These are phyloP conservation scores for Coprinopsis marcescibilis DNA, from an alignment of 768 basidiomycete genomes.

Conservation along the genomic window DNA sequence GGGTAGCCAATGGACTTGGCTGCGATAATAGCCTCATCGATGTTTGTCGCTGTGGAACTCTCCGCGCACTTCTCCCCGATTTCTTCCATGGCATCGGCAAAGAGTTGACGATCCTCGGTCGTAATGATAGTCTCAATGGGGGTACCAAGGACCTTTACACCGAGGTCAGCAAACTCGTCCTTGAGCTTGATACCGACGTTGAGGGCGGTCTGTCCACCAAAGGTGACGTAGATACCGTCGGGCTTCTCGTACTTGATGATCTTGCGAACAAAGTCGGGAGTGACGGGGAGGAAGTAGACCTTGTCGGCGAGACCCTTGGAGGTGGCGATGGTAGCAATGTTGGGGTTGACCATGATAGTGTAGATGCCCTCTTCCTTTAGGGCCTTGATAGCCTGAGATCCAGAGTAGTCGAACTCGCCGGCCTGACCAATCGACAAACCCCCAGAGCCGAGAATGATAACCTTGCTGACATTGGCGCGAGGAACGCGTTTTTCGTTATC, in stretches of 20 bases:
- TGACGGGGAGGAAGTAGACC: constrained; percentile 98
- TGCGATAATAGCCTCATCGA: constrained; percentile 77
- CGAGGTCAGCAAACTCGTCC: constrained; percentile 88
- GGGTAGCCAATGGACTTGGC: constrained; percentile 87
- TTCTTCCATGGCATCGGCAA: constrained; percentile 89
- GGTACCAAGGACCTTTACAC: constrained; percentile 91
- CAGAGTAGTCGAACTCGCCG: constrained; percentile 99
- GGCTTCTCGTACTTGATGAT: constrained; percentile 99
- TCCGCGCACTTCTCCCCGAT: constrained; percentile 95
- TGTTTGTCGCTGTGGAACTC: constrained; percentile 80
- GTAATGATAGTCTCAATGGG: constrained; percentile 96
- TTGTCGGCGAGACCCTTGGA: constrained; percentile 98
- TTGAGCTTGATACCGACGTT: constrained; percentile 97
- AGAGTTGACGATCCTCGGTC: constrained; percentile 94
- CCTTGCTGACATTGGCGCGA: constrained; percentile 79
- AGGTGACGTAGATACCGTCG: constrained; percentile 98
- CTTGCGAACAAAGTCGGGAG: constrained; percentile 95
- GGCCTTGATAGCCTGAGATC: constrained; percentile 98
- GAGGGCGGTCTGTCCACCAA: constrained; percentile 96
- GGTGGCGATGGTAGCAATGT: constrained; percentile 98
- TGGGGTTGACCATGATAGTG: constrained; percentile 97
- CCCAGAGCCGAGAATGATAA: constrained; percentile 94
- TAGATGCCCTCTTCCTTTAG: constrained; percentile 99
- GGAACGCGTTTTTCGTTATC: constrained; percentile 75
- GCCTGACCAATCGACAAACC: constrained; percentile 98